These are phyloP conservation scores for Rhodotorula sp. DNA, from an alignment of 1,284 basidiomycete genomes.

Conservation along the genomic window DNA sequence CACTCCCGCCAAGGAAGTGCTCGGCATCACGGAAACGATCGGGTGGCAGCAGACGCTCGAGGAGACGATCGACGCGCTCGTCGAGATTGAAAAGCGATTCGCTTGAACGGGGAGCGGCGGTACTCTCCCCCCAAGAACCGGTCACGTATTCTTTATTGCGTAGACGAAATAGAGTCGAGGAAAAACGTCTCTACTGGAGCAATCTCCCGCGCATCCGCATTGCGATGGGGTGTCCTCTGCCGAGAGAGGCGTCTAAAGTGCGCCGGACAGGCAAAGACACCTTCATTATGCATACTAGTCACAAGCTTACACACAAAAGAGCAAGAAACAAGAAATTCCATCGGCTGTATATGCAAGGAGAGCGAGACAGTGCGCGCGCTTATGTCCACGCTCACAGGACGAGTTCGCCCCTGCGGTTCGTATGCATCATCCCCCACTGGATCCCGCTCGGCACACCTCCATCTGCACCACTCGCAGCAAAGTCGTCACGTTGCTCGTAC, in stretches of 20 bases:
- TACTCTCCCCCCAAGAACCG: too few species aligned
- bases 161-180: too few species aligned
- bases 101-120: not conserved
- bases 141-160: too few species aligned
- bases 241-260: too few species aligned
- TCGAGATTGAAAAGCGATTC: slow-evolving; percentile 34
- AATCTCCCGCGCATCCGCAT: too few species aligned
- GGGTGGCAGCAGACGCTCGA: slow-evolving; percentile 28
- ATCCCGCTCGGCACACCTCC: not conserved
- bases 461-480: not conserved
- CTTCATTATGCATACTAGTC: too few species aligned
- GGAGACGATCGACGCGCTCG: slow-evolving; percentile 30
- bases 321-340: too few species aligned
- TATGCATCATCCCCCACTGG: not conserved
- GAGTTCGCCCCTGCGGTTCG: slow-evolving; percentile 8
- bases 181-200: too few species aligned
- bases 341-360: not conserved
- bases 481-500: slow-evolving; percentile 2
- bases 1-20: slow-evolving; percentile 19
- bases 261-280: too few species aligned
- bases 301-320: too few species aligned
- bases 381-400: slow-evolving; percentile 3
- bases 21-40: slow-evolving; percentile 25
- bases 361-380: not conserved
- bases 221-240: too few species aligned